Percentiles rank a stretch among this genome's conserved stretches.
Conservation (phyloP, 1,284 basidiomycete species). For the Phellopilus nigrolimitatus region DNA sequence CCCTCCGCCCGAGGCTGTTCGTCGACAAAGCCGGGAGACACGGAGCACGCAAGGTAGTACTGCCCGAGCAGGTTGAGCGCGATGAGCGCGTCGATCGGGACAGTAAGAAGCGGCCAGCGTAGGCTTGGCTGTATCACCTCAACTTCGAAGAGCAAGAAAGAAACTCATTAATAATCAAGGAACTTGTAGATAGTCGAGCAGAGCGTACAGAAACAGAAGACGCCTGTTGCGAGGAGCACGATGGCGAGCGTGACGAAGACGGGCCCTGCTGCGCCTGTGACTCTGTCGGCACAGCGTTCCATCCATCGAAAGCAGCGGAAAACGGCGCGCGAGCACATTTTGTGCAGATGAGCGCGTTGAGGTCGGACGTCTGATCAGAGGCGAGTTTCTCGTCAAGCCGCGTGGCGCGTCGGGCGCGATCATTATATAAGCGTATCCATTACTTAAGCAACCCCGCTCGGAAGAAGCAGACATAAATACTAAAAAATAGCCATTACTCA, state of each 20-base stretch:
- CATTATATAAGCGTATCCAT: too few relatives aligned
- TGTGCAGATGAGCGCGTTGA: conserved; percentile 22
- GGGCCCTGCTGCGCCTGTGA: conserved; percentile 89
- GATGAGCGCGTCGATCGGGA: conserved; percentile 68
- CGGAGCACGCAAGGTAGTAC: conserved; percentile 81
- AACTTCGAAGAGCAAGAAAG: conserved; percentile 42
- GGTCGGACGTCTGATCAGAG: neutral
- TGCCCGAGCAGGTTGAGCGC: conserved; percentile 75
- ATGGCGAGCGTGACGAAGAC: conserved; percentile 81
- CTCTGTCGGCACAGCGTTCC: conserved; percentile 70
- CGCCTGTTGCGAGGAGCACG: conserved; percentile 63
- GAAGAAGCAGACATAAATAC: too few relatives aligned
- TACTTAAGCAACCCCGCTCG: too few relatives aligned
- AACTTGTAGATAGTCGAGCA: neutral
- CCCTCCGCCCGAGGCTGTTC: conserved; percentile 40
- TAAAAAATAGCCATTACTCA: too few relatives aligned
- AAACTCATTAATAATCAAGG: neutral
- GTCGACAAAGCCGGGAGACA: conserved; percentile 69
- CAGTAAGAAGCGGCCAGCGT: conserved; percentile 48
- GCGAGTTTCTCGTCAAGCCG: too few relatives aligned
- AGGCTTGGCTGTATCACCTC: conserved; percentile 63
- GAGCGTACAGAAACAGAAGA: conserved; percentile 77
- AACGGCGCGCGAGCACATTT: conserved; percentile 55
- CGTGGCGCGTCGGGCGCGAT: too few relatives aligned
- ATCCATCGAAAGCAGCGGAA: conserved; percentile 84